These are phyloP conservation scores for Botryosphaeria agaves DNA, from an alignment of 2,329 filamentous ascomycete genomes.

Conservation along the genomic window DNA sequence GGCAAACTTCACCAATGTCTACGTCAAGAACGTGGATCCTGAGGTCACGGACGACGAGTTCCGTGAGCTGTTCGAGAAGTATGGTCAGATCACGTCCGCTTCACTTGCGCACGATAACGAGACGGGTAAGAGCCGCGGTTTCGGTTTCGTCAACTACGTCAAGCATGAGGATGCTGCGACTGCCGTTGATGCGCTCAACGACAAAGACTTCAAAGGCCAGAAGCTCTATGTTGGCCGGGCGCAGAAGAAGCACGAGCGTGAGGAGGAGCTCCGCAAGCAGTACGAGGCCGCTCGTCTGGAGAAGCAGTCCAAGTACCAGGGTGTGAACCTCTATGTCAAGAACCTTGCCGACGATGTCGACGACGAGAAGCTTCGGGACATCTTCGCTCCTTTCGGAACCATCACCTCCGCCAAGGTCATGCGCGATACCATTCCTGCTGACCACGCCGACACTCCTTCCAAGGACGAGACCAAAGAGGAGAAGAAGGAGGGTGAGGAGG, in stretches of 20 bases:
- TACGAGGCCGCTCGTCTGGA: conserved; percentile 95
- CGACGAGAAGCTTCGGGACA: conserved; percentile 89
- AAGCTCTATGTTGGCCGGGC: conserved; percentile 96
- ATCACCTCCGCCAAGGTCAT: conserved; percentile 99
- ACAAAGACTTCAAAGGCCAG: conserved; percentile 82
- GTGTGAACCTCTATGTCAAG: conserved; percentile 99
- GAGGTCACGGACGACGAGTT: conserved; percentile 90
- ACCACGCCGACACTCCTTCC: conserved; percentile 21
- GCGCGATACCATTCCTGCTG: conserved; percentile 54
- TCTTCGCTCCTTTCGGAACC: conserved; percentile 80
- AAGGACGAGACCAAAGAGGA: conserved; percentile 27
- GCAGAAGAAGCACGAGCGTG: conserved; percentile 99
- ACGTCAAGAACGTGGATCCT: conserved; percentile 89
- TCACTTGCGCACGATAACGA: conserved; percentile 80
- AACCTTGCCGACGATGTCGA: conserved; percentile 95
- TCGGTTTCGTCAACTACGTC: conserved; percentile 91
- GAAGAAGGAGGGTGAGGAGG: conserved; percentile 22
- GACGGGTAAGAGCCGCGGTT: conserved; percentile 77
- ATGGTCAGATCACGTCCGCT: conserved; percentile 86
- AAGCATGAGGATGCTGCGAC: conserved; percentile 72
- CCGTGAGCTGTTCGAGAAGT: conserved; percentile 80
- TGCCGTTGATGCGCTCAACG: conserved; percentile 84
- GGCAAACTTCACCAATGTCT: conserved; percentile 99
- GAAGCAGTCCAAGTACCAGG: conserved; percentile 98
- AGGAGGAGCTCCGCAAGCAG: conserved; percentile 97